Conservation (phyloP, 768 basidiomycete species). For the Xanthoconium stramineum region DNA sequence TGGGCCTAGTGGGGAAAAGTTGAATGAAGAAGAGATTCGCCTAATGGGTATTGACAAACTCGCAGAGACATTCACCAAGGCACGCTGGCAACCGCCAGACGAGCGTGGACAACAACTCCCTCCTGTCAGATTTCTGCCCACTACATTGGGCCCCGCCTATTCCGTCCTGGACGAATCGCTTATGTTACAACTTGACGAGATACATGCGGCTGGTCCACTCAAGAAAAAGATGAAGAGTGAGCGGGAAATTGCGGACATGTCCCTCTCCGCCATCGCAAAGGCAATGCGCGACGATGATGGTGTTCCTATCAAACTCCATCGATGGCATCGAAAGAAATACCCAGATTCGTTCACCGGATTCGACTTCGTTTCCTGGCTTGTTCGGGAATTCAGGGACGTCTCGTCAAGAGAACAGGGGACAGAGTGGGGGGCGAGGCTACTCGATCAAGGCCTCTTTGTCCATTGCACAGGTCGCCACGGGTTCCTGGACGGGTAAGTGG, state of each 20-base stretch:
- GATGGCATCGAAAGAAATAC: slow-evolving; percentile 76
- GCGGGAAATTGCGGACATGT: slow-evolving; percentile 65
- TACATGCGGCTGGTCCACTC: slow-evolving; percentile 71
- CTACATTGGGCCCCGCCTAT: slow-evolving; percentile 77
- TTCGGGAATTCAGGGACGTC: slow-evolving; percentile 88
- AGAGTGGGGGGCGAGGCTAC: slow-evolving; percentile 74
- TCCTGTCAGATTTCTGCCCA: slow-evolving; percentile 76
- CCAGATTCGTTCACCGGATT: slow-evolving; percentile 85
- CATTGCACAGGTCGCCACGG: slow-evolving; percentile 77
- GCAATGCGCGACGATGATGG: slow-evolving; percentile 86
- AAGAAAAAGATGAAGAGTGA: slow-evolving; percentile 81
- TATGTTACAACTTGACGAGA: slow-evolving; percentile 76
- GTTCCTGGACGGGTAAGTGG: slow-evolving; percentile 80
- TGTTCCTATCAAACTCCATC: slow-evolving; percentile 77
- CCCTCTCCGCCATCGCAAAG: slow-evolving; percentile 63
- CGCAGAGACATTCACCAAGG: slow-evolving; percentile 80
- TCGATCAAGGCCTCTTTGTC: slow-evolving; percentile 81
- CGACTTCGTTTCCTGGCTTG: slow-evolving; percentile 88
- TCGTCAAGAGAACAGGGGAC: slow-evolving; percentile 75
- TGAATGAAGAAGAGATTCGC: slow-evolving; percentile 85
- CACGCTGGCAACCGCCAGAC: slow-evolving; percentile 68
- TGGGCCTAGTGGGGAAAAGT: slow-evolving; percentile 65
- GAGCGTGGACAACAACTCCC: slow-evolving; percentile 41
- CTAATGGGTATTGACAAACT: slow-evolving; percentile 90
- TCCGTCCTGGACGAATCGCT: slow-evolving; percentile 78